A percentile compares a stretch with the other conserved stretches of the same genome.
Evolutionary conservation across 805 yeast species (phyloP).

Genomic region (Candida pseudofarinosa): DNA sequence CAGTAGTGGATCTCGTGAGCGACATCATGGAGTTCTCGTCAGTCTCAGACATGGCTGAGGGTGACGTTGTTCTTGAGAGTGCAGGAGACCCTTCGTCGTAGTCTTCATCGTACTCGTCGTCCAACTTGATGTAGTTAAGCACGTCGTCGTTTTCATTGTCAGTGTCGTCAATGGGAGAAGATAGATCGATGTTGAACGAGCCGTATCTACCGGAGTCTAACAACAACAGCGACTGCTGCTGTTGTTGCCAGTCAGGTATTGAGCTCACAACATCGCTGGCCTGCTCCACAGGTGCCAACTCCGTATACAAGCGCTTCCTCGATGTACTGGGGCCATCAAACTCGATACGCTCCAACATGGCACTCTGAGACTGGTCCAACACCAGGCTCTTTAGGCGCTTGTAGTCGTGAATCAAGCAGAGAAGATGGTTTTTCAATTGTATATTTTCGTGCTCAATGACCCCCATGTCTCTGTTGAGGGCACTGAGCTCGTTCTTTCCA

Average conservation of each 20-base stretch:
- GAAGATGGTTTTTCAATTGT: slow-evolving; percentile 29
- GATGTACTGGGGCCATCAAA: slow-evolving; percentile 6
- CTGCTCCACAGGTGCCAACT: slow-evolving; percentile 11
- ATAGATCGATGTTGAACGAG: slow-evolving; percentile 3
- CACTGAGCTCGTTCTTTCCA: not conserved
- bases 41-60: slow-evolving; percentile 26
- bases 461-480: slow-evolving; percentile 7
- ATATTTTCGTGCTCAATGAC: slow-evolving; percentile 30
- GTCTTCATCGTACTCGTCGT: slow-evolving; percentile 14
- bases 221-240: slow-evolving; percentile 6
- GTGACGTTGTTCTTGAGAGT: slow-evolving; percentile 38
- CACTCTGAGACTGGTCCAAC: slow-evolving; percentile 9
- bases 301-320: slow-evolving; percentile 17
- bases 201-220: not conserved
- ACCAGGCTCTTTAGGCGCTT: slow-evolving; percentile 31
- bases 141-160: slow-evolving; percentile 13
- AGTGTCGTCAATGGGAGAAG: slow-evolving; percentile 4
- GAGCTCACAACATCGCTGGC: not conserved
- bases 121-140: slow-evolving; percentile 24
- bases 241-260: slow-evolving; percentile 4
- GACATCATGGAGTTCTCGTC: slow-evolving; percentile 36
- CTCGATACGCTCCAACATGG: slow-evolving; percentile 1
- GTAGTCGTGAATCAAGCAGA: slow-evolving; percentile 38
- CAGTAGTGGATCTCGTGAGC: slow-evolving; percentile 38
- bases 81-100: slow-evolving; percentile 19